These are phyloP conservation scores for Holtermanniella nyarrowii DNA, from an alignment of 768 basidiomycete species.

Conservation along the genomic window DNA sequence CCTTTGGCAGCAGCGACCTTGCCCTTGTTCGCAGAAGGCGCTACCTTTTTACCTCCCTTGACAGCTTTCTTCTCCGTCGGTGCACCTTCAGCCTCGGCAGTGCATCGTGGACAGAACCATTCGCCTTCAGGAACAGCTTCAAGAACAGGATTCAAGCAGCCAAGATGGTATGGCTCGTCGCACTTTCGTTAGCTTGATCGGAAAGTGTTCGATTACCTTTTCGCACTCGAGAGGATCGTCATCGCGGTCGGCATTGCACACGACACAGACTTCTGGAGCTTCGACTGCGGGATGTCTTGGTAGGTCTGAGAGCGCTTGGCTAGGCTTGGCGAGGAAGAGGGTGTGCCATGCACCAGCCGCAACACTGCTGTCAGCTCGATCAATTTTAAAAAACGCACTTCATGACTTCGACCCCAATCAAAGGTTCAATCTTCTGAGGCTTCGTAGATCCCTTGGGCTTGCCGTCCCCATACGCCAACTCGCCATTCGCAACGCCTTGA, in stretches of 20 bases:
- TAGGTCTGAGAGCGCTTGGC: conserved; percentile 62
- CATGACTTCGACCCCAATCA: conserved; percentile 70
- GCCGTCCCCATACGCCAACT: conserved; percentile 28
- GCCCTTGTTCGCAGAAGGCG: neutral
- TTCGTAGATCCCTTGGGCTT: conserved; percentile 54
- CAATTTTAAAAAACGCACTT: conserved; percentile 40
- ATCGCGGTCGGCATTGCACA: conserved; percentile 60
- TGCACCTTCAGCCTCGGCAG: conserved; percentile 13
- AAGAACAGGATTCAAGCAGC: conserved; percentile 71
- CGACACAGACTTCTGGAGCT: conserved; percentile 58
- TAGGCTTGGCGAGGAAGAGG: conserved; percentile 66
- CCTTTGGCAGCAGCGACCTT: neutral
- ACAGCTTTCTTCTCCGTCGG: neutral
- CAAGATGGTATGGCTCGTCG: conserved; percentile 75
- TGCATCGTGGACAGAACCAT: conserved; percentile 71
- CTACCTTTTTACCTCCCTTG: neutral
- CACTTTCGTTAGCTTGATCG: conserved; percentile 49
- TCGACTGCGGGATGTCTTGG: conserved; percentile 65
- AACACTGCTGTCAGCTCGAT: no score
- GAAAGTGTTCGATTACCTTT: conserved; percentile 49
- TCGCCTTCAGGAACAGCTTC: conserved; percentile 70
- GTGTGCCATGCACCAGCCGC: conserved; percentile 81
- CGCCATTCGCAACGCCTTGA: conserved; percentile 25
- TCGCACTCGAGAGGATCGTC: conserved; percentile 77
- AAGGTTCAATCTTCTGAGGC: conserved; percentile 49